Conservation (phyloP, 2,329 filamentous ascomycete genomes). For the Scytalidium sp. region DNA sequence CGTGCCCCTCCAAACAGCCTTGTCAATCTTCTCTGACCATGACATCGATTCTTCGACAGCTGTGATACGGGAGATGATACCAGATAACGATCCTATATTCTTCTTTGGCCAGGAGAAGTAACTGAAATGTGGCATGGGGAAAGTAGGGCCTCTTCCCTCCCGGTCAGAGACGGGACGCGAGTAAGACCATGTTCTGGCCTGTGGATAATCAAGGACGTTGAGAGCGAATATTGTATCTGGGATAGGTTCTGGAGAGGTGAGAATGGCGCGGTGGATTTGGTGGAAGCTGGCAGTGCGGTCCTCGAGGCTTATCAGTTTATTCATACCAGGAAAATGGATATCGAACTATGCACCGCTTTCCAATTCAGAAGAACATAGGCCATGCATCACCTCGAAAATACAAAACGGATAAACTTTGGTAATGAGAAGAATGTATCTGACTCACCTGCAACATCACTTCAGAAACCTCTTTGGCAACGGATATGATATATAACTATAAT, state of each 20-base stretch:
- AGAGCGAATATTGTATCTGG: slow-evolving; percentile 52
- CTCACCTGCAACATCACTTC: slow-evolving; percentile 39
- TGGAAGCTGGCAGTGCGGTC: slow-evolving; percentile 50
- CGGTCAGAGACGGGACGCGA: slow-evolving; percentile 39
- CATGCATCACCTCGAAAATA: too few relatives aligned
- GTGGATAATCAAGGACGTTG: slow-evolving; percentile 47
- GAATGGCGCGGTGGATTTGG: slow-evolving; percentile 49
- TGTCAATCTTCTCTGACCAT: slow-evolving; percentile 34
- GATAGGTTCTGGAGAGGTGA: slow-evolving; percentile 44
- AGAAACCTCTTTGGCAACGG: slow-evolving; percentile 37
- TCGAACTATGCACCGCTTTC: too few relatives aligned
- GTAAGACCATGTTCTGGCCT: slow-evolving; percentile 43
- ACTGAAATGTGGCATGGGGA: slow-evolving; percentile 54
- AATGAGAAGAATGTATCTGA: background rate
- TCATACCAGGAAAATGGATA: too few relatives aligned
- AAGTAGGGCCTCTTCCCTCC: slow-evolving; percentile 31
- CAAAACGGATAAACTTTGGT: too few relatives aligned
- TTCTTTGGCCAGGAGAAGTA: slow-evolving; percentile 53
- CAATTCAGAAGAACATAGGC: too few relatives aligned
- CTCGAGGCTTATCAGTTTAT: slow-evolving; percentile 22
- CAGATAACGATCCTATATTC: slow-evolving; percentile 42
- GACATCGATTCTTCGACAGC: slow-evolving; percentile 30
- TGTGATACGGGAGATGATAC: slow-evolving; percentile 35
- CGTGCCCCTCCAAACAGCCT: slow-evolving; percentile 50
- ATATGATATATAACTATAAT: slow-evolving; percentile 41